Percentiles rank a stretch among this genome's conserved stretches.
Evolutionary conservation across 176 grass and related monocot species (phyloP).

Genomic region (Oryza meridionalis): DNA sequence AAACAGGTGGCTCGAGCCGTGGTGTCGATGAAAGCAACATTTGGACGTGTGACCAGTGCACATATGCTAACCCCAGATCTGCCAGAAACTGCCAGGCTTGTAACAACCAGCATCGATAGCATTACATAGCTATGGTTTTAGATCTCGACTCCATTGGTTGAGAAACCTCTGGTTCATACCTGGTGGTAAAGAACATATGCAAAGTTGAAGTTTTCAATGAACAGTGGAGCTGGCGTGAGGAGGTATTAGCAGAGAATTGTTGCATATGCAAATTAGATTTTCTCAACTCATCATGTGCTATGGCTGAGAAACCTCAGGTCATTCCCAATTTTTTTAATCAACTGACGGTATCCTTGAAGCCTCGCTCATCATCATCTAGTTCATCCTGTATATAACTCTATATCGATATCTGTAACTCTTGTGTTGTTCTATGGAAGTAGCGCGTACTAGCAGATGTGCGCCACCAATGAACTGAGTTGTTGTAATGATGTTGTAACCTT

Average conservation of each 20-base stretch:
- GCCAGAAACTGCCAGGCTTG: constrained; percentile 75
- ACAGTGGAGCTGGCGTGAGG: constrained; percentile 17
- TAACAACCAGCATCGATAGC: constrained; percentile 58
- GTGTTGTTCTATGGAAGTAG: constrained; percentile 40
- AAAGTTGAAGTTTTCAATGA: constrained; percentile 11
- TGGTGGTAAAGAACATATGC: background rate
- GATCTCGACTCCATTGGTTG: constrained; percentile 6
- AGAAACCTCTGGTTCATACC: constrained; percentile 4
- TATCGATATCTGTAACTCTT: constrained; percentile 45
- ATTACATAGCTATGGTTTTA: constrained; percentile 23
- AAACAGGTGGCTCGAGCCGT: constrained; percentile 57
- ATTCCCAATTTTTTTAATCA: constrained; percentile 39
- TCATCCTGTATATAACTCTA: constrained; percentile 51
- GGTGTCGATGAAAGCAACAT: constrained; percentile 69
- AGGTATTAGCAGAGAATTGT: constrained; percentile 23
- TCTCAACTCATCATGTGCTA: background rate
- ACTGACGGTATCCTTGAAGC: background rate
- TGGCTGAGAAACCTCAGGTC: background rate
- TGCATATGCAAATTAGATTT: constrained; percentile 31
- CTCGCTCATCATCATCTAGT: constrained; percentile 26
- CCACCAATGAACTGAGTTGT: constrained; percentile 28
- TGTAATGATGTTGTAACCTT: constrained; percentile 44
- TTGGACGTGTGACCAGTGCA: constrained; percentile 92
- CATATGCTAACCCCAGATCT: constrained; percentile 69
- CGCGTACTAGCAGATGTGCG: constrained; percentile 15